Evolutionary conservation across 139 green algal genomes (phyloP), one percentile per base, ranked within the genome.

Genomic region (Bryopsis sp.): DNA sequence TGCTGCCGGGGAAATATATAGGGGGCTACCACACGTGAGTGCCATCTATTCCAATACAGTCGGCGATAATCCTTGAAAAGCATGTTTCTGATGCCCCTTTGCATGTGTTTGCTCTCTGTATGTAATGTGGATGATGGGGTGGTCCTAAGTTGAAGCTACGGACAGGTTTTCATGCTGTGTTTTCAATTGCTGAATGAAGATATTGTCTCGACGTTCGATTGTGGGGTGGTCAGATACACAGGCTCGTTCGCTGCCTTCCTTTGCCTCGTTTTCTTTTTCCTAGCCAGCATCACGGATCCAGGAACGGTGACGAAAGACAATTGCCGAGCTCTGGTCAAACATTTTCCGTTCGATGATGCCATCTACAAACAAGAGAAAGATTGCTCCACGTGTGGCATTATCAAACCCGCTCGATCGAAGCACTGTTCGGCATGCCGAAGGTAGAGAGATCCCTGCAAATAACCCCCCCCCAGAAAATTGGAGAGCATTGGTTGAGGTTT

Each of bases 321-420:
- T 38, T 67, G 63, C 48, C 65, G 62, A 15, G 0, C 31, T 3
- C 60, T 72, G 60, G 19, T 47, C n/a, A 28, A 28, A 48, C 43
- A 19, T 4, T 72, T 64, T 59, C 65, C 65, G 3, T 57, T 37
- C 48, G 65, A 72, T 47, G 46, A 28, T 66, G 29, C 46, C 34
- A 54, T 67, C 34, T 76, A 58, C 57, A 22, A 5, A 15, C 3
- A 59, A 32, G 29, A 24, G 15, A 78, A 68, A 48, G 26, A 80
- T 2, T 90, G 84, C 71, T n/a, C 48, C 1, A 90, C 81, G 8
- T 91, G 85, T 70, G 22, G 43, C 7, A 28, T 78, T 28, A 39
- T 68, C 8, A 74, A 74, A 46, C 85, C 85, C 33, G 75, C 74
- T 3, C 79, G 85, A 65, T 79, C 76, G 36, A 91, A 91, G 76